Conservation (phyloP, 768 basidiomycete genomes). For the Pleurotus tuoliensis region DNA sequence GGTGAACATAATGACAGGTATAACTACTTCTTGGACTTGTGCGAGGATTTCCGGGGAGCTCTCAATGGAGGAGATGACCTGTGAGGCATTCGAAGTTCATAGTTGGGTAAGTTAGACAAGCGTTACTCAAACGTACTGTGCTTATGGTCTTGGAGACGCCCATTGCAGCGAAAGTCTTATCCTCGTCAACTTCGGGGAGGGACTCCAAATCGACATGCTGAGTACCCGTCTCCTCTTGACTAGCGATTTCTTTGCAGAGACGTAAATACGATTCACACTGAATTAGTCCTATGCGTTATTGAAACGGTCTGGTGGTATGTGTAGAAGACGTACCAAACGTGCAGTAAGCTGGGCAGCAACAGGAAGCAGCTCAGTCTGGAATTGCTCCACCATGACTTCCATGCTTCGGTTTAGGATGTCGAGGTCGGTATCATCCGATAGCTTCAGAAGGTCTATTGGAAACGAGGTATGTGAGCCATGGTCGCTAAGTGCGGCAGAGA, state of each 20-base stretch:
- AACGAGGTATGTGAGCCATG: no score
- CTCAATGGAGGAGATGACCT: slow-evolving; percentile 78
- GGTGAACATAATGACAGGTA: slow-evolving; percentile 74
- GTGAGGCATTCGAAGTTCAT: background rate
- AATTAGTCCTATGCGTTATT: background rate
- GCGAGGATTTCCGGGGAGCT: slow-evolving; percentile 68
- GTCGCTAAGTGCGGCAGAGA: no score
- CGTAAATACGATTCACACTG: slow-evolving; percentile 84
- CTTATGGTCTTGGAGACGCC: slow-evolving; percentile 82
- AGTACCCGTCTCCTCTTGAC: slow-evolving; percentile 46
- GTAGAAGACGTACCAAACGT: slow-evolving; percentile 54
- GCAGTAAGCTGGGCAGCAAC: slow-evolving; percentile 79
- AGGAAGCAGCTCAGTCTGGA: slow-evolving; percentile 79
- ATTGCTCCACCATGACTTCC: slow-evolving; percentile 84
- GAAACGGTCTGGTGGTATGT: background rate
- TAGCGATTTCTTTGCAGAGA: slow-evolving; percentile 64
- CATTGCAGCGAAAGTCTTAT: slow-evolving; percentile 87
- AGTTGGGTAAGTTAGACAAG: background rate
- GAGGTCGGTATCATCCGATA: slow-evolving; percentile 88
- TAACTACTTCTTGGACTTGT: slow-evolving; percentile 78
- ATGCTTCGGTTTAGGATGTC: slow-evolving; percentile 80
- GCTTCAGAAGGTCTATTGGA: slow-evolving; percentile 69
- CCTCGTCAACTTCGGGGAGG: slow-evolving; percentile 61
- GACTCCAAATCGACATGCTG: slow-evolving; percentile 54
- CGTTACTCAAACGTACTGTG: slow-evolving; percentile 41